Percentiles rank a stretch among this genome's conserved stretches.
Evolutionary conservation across 768 basidiomycete genomes (phyloP).

Genomic region (Pholiota microspora): DNA sequence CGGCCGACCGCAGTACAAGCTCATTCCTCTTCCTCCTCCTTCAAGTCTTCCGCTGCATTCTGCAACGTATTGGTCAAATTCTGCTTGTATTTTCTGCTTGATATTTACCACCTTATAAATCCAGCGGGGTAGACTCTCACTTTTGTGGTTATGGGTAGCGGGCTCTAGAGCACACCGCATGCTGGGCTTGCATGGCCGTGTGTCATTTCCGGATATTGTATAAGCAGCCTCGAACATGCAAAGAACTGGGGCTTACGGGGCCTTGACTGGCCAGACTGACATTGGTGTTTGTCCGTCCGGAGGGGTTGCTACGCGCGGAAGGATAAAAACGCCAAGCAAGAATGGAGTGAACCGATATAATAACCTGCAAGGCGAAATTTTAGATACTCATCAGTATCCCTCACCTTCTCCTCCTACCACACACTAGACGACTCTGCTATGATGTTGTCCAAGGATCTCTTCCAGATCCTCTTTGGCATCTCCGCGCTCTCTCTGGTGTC

Average conservation of each 20-base stretch:
- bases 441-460: slow-evolving; percentile 9
- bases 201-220: slow-evolving; percentile 1
- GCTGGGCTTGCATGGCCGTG: background rate
- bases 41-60: no score
- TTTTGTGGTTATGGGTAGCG: background rate
- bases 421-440: background rate
- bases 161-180: background rate
- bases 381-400: background rate
- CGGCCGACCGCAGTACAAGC: no score
- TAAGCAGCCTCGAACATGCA: slow-evolving; percentile 4
- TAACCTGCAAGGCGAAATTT: background rate
- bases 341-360: background rate
- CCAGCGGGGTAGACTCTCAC: no score
- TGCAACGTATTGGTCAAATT: no score
- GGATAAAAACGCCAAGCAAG: background rate
- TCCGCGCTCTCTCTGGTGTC: slow-evolving; percentile 4
- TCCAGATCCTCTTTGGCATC: slow-evolving; percentile 2
- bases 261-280: slow-evolving; percentile 2
- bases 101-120: no score
- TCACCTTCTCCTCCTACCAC: background rate
- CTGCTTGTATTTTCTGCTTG: no score
- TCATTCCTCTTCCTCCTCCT: no score
- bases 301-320: background rate
- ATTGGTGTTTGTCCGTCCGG: background rate
- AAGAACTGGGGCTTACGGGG: background rate